phyloP scores from a whole-genome alignment of 2,329 filamentous ascomycete genomes.

The Trichoderma arundinaceum region DNA sequence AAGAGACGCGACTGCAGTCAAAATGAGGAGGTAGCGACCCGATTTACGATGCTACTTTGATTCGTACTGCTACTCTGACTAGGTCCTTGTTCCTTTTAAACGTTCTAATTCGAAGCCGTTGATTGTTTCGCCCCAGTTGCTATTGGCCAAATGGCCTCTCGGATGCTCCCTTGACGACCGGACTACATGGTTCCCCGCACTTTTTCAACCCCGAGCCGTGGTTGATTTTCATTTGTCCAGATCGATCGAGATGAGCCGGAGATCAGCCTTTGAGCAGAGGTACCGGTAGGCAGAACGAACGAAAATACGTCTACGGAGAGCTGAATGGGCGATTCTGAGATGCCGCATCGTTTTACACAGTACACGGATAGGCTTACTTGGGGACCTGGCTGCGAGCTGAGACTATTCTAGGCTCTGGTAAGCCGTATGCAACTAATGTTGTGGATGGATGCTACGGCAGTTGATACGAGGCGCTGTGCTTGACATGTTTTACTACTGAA shows the following conservation, averaged over 20 bases:
- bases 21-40: conserved; percentile 8
- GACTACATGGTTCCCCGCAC: conserved; percentile 29
- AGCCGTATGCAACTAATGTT: too few relatives aligned
- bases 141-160: conserved; percentile 13
- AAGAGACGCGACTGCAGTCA: background rate
- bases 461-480: too few relatives aligned
- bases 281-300: too few relatives aligned
- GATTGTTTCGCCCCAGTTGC: background rate
- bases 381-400: too few relatives aligned
- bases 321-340: too few relatives aligned
- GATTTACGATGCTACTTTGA: background rate
- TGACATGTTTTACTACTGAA: too few relatives aligned
- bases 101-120: background rate
- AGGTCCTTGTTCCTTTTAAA: background rate
- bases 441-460: too few relatives aligned
- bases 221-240: background rate
- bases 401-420: too few relatives aligned
- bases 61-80: background rate
- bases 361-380: too few relatives aligned
- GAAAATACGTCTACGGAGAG: too few relatives aligned
- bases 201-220: background rate
- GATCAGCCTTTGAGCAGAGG: conserved; percentile 8
- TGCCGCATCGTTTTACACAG: too few relatives aligned
- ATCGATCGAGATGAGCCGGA: background rate
- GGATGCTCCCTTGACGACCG: conserved; percentile 7